Evolutionary conservation across 805 yeast genomes (phyloP), one percentile per base, ranked within the genome.

Genomic region (Wickerhamomyces subpelliculosus): DNA sequence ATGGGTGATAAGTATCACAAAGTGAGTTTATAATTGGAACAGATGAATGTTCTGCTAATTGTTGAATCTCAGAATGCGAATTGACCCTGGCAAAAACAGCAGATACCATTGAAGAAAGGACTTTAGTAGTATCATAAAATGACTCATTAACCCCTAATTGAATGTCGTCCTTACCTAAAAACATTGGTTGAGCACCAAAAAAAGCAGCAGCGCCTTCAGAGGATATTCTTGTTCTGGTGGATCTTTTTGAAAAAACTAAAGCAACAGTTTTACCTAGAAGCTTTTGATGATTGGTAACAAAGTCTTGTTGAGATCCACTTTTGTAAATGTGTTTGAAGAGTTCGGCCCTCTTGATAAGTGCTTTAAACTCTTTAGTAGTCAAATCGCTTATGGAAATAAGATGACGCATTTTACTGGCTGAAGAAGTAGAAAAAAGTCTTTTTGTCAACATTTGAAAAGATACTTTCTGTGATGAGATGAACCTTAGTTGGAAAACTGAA

Each of bases 111-210:
- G 97, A 88, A 12, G 95, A 84, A 5, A 93, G 75, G 26, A 93
- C 95, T 47, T 76, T 79, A 14, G 96, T 73, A 2, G 97, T 84
- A 60, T 93, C 98, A 52, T 84, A 83, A 42, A 87, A 64, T 0
- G 93, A 73, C 67, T 93, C 98, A 57, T 93, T 93, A 32, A 87
- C 96, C 32, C 98, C 98, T 39, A 93, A 68, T 62, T 93, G 98
- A 57, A 93, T 93, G 52, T 93, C 98, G 49, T 89, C 96, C 51
- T 84, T 87, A 36, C 98, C 97, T 48, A 93, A 69, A 55, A 93
- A 93, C 93, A 93, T 84, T 11, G 98, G 96, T 51, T 82, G 93
- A 7, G 89, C 97, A 16, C 97, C 97, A 48, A 90, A 84, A 57
- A 83, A 88, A 3, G 84, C 73, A 11, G 89, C 84, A 13, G 98